These are phyloP conservation scores for Acer negundo DNA, from an alignment of 345 rosid species.

Conservation along the genomic window DNA sequence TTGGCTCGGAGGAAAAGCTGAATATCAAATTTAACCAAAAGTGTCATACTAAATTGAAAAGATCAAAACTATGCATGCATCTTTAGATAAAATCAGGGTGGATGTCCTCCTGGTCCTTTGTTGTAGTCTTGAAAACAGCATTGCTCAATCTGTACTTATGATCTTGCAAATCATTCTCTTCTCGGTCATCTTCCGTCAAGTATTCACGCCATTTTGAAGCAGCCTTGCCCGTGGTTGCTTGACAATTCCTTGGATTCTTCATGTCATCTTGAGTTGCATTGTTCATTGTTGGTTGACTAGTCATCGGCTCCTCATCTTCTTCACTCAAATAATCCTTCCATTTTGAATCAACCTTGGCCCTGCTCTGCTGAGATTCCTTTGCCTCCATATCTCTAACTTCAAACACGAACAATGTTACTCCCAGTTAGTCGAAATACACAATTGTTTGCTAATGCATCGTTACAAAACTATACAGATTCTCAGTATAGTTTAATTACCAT, in stretches of 20 bases:
- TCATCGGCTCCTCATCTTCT: not conserved
- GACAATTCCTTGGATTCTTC: not conserved
- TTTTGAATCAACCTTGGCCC: not conserved
- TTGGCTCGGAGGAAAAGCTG: not conserved
- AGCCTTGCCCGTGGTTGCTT: constrained; percentile 14
- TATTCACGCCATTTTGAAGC: constrained; percentile 51
- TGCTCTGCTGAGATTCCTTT: not conserved
- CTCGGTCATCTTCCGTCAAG: constrained; percentile 29
- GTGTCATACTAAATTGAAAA: too few relatives aligned
- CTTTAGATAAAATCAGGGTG: constrained; percentile 68
- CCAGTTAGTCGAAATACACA: not conserved
- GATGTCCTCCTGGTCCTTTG: constrained; percentile 35
- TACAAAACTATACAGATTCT: too few relatives aligned
- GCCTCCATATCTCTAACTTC: not conserved
- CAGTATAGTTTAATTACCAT: not conserved
- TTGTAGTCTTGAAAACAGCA: constrained; percentile 24
- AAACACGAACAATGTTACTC: too few relatives aligned
- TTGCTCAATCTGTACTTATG: constrained; percentile 11
- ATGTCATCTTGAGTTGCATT: constrained; percentile 11
- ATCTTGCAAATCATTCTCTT: constrained; percentile 14
- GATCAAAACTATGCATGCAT: not conserved
- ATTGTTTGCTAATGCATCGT: too few relatives aligned
- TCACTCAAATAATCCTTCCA: not conserved
- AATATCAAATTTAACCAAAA: not conserved
- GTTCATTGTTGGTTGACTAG: not conserved